These are phyloP conservation scores for Radiomyces spectabilis DNA, from an alignment of 192 early-diverging fungal species.

Conservation along the genomic window DNA sequence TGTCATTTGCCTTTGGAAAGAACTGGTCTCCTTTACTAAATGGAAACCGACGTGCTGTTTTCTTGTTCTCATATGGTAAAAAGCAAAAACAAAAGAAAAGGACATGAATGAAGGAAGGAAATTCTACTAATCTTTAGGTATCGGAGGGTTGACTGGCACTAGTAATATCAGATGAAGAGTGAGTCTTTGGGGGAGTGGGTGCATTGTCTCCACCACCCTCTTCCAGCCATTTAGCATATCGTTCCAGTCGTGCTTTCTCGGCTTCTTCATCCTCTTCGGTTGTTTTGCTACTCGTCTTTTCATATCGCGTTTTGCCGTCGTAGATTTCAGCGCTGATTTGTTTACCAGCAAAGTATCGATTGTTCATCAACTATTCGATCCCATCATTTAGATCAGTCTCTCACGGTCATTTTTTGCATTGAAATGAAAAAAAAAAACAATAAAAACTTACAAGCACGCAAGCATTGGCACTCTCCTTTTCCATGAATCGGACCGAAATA, in stretches of 20 bases:
- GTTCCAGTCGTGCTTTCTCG: constrained; percentile 70
- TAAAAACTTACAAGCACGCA: constrained; percentile 70
- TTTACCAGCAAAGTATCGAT: constrained; percentile 83
- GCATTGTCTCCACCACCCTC: constrained; percentile 1
- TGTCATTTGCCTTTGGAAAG: no score
- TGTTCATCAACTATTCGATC: constrained; percentile 69
- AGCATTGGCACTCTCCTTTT: constrained; percentile 62
- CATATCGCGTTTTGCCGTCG: constrained; percentile 79
- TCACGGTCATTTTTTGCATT: neutral
- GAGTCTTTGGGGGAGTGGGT: no score
- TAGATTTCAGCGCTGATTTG: constrained; percentile 70
- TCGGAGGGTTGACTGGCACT: no score
- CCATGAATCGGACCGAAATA: constrained; percentile 84
- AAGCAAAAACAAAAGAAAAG: neutral
- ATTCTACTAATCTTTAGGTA: no score
- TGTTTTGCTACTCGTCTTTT: constrained; percentile 40
- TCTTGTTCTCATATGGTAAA: neutral
- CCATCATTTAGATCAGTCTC: neutral
- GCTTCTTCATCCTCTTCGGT: constrained; percentile 62
- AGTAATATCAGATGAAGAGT: no score
- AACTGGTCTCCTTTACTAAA: no score
- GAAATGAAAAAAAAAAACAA: neutral
- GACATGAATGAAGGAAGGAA: no score
- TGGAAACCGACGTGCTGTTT: no score
- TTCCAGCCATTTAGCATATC: constrained; percentile 90